Evolutionary conservation across 768 basidiomycete species (phyloP), one percentile per base, ranked within the genome.

Genomic region (Psilocybe azurescens): DNA sequence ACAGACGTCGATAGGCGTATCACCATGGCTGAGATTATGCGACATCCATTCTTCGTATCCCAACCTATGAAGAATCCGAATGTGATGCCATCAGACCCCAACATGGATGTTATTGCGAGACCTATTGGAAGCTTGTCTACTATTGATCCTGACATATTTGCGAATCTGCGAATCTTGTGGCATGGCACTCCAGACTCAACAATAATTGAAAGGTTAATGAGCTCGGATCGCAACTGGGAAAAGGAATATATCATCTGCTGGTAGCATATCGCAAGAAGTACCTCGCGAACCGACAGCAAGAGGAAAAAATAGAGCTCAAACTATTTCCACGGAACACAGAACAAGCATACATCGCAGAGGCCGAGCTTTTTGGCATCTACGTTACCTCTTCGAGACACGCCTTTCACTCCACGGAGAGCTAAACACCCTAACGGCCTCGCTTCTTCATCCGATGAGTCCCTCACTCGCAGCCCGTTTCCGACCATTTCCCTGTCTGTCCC

Each of bases 221-320:
- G 82, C 68, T 69, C 78, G 55, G 86, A 89, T 58, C 87, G 87
- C 54, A 96, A 91, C 30, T 96, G 94, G 92, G 94, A 99, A 73
- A 99, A 76, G 94, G 93, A 0, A 92, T 99, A 52, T 99, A 99
- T 75, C 89, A 93, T 70, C 78, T 98, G 4, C 82, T 99, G n/a
- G 81, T 90, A 58, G 87, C 87, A 65, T 98, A 97, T 76, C 87
- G 95, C 48, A 84, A 84, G 53, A 86, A 83, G 66, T 87, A 89
- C 58, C 73, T 93, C 47, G 89, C 92, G 69, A 83, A 88, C 64
- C 91, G 90, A 39, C 56, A 65, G 59, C 89, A 90, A 58, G 89
- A 90, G 53, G 87, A 91, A 60, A 82, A 38, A 70, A 71, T 38
- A 65, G 79, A 36, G 74, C 74, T 20, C 71, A 75, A 67, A 72